These are phyloP conservation scores for Acrocalymma vagum DNA, from an alignment of 2,329 filamentous ascomycete species.

Conservation along the genomic window DNA sequence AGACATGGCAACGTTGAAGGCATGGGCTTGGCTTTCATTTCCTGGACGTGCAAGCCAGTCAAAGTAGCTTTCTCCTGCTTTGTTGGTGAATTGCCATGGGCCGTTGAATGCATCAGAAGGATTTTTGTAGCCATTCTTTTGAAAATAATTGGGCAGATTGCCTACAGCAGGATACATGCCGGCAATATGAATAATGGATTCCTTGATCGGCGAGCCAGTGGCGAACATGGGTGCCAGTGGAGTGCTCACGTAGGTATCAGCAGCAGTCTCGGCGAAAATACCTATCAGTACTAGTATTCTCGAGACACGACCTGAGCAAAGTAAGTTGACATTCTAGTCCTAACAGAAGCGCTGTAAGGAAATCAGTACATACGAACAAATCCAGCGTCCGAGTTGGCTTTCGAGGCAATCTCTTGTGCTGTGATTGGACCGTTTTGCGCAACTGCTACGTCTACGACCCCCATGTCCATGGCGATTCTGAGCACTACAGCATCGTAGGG, in stretches of 20 bases:
- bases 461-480: conserved; percentile 20
- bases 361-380: conserved; percentile 12
- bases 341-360: background rate
- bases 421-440: conserved; percentile 13
- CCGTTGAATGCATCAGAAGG: conserved; percentile 34
- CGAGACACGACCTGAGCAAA: conserved; percentile 13
- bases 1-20: conserved; percentile 41
- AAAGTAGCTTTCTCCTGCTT: conserved; percentile 34
- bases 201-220: conserved; percentile 14
- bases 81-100: conserved; percentile 36
- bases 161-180: conserved; percentile 16
- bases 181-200: conserved; percentile 12
- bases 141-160: conserved; percentile 34
- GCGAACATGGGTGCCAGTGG: conserved; percentile 8
- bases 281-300: conserved; percentile 9
- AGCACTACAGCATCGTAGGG: conserved; percentile 16
- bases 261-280: conserved; percentile 5
- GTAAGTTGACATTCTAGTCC: background rate
- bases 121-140: conserved; percentile 34
- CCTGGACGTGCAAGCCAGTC: conserved; percentile 27
- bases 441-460: conserved; percentile 21
- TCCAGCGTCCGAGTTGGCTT: conserved; percentile 13
- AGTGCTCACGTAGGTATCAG: conserved; percentile 5
- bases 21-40: conserved; percentile 21
- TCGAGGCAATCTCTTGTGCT: conserved; percentile 12